Percentiles rank a stretch among this genome's conserved stretches.
Evolutionary conservation across 257 asterid species (phyloP).

Genomic region (Ballota nigra): DNA sequence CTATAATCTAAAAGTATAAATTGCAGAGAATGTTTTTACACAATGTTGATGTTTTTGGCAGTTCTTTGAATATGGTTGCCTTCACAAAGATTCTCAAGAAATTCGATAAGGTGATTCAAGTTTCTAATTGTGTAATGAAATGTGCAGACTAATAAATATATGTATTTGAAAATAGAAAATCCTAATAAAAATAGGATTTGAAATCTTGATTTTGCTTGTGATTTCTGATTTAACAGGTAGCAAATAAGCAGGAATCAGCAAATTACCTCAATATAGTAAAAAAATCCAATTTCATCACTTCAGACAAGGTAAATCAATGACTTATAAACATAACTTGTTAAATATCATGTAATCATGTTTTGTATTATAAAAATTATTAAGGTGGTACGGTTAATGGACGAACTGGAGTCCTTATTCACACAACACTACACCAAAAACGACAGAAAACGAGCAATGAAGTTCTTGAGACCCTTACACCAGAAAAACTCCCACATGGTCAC

Average conservation of each 20-base stretch:
- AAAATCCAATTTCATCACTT: conserved; percentile 77
- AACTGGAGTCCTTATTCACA: conserved; percentile 94
- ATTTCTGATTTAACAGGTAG: conserved; percentile 42
- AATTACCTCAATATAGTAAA: conserved; percentile 72
- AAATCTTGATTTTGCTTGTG: neutral
- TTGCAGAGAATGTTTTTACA: neutral
- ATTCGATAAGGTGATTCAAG: conserved; percentile 86
- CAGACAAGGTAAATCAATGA: conserved; percentile 98
- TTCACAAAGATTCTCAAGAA: conserved; percentile 91
- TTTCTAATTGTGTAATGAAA: too few species aligned
- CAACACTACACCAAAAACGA: conserved; percentile 87
- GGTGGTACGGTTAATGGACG: conserved; percentile 94
- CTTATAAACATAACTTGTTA: neutral
- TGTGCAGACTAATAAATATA: too few species aligned
- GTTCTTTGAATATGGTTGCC: conserved; percentile 90
- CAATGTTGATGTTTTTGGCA: conserved; percentile 12
- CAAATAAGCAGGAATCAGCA: conserved; percentile 64
- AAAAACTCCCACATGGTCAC: conserved; percentile 90
- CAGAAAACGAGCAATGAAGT: conserved; percentile 91
- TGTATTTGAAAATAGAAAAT: too few species aligned
- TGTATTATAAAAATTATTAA: conserved; percentile 26
- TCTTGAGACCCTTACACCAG: conserved; percentile 73
- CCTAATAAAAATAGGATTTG: too few species aligned
- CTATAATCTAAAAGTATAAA: too few species aligned
- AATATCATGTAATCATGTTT: neutral